Conservation (phyloP, 2,329 filamentous ascomycete genomes). For the Ophiostoma tasmaniense region DNA sequence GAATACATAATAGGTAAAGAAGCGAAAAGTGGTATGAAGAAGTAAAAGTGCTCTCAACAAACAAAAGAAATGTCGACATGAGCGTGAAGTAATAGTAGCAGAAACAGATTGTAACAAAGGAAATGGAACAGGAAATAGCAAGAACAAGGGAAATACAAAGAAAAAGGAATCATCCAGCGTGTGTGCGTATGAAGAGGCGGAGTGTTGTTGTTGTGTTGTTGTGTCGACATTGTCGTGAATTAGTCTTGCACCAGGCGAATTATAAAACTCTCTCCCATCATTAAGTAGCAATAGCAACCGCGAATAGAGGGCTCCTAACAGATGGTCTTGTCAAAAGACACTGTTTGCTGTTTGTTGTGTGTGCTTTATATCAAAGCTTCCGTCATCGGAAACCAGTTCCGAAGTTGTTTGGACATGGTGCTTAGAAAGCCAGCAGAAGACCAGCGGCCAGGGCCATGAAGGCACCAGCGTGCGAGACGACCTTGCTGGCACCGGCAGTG, state of each 20-base stretch:
- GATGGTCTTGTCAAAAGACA: conserved; percentile 1
- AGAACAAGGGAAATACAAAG: neutral
- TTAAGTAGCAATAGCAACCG: neutral
- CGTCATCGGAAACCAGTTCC: neutral
- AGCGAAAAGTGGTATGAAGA: conserved; percentile 8
- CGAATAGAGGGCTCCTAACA: neutral
- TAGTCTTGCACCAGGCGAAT: neutral
- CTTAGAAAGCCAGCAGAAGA: conserved; percentile 16
- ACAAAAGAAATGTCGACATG: conserved; percentile 8
- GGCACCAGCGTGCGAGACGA: conserved; percentile 4
- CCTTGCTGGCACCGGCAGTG: conserved; percentile 16
- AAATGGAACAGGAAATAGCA: neutral
- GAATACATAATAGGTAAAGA: conserved; percentile 10
- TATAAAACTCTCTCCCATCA: neutral
- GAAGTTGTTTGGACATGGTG: neutral
- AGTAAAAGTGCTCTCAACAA: neutral
- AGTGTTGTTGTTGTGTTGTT: conserved; percentile 3
- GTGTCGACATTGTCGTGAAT: conserved; percentile 1
- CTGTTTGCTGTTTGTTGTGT: neutral
- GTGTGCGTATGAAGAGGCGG: neutral
- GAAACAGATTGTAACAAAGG: neutral
- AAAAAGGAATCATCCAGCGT: conserved; percentile 1
- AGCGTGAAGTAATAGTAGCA: neutral
- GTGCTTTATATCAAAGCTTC: neutral
- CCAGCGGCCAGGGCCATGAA: conserved; percentile 13